A percentile compares a stretch with the other conserved stretches of the same genome.
Conservation (phyloP, 805 yeast genomes). For the Candida parachauliodes region DNA sequence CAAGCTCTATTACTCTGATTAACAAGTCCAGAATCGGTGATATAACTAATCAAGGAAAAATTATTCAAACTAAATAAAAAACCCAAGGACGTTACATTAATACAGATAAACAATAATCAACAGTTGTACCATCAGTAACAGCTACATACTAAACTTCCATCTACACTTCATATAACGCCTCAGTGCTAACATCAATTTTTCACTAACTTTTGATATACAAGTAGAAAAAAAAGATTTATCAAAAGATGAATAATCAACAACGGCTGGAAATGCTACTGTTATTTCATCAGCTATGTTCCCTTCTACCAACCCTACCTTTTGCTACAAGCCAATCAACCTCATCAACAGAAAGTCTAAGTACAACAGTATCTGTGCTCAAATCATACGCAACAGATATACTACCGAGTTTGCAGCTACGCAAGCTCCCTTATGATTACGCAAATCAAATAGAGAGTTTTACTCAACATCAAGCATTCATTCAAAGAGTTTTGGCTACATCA, state of each 20-base stretch:
- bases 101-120: no score
- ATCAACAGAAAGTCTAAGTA: neutral
- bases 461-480: conserved; percentile 23
- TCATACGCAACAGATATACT: neutral
- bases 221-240: no score
- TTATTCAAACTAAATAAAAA: no score
- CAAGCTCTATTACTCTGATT: no score
- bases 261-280: conserved; percentile 1
- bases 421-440: neutral
- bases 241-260: neutral
- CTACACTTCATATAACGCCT: no score
- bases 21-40: no score
- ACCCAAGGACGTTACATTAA: no score
- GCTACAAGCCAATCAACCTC: neutral
- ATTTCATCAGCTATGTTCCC: neutral
- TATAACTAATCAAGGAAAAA: no score
- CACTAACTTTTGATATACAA: no score
- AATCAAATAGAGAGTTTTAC: conserved; percentile 23
- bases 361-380: neutral
- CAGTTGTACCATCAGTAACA: no score
- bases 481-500: conserved; percentile 34
- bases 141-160: no score
- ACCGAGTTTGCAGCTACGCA: neutral
- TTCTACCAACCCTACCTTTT: neutral
- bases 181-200: no score